These are phyloP conservation scores for Hypoxylon fragiforme DNA, from an alignment of 495 filamentous ascomycete species.

Conservation along the genomic window DNA sequence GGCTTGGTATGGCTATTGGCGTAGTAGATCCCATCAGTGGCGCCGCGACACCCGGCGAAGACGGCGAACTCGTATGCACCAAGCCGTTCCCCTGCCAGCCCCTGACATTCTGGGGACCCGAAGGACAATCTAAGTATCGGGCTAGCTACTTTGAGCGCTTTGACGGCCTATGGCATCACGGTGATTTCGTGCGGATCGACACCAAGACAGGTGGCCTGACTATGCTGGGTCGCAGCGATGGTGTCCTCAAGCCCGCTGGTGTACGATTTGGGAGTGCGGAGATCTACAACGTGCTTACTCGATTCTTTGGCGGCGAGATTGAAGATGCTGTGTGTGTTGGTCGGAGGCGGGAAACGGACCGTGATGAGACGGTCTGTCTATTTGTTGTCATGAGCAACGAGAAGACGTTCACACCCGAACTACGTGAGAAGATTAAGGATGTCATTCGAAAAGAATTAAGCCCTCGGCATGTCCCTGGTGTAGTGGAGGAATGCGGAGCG, in stretches of 20 bases:
- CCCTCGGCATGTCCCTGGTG: slow-evolving; percentile 79
- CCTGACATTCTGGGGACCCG: slow-evolving; percentile 78
- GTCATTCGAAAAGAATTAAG: slow-evolving; percentile 74
- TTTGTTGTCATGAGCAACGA: slow-evolving; percentile 76
- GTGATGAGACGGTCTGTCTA: slow-evolving; percentile 82
- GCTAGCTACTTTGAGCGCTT: slow-evolving; percentile 89
- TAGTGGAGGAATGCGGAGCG: slow-evolving; percentile 71
- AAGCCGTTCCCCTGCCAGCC: slow-evolving; percentile 90
- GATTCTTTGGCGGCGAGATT: slow-evolving; percentile 74
- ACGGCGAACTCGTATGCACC: slow-evolving; percentile 90
- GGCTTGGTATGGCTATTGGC: slow-evolving; percentile 86
- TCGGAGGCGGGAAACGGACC: slow-evolving; percentile 68
- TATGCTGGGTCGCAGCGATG: slow-evolving; percentile 79
- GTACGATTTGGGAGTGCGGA: slow-evolving; percentile 81
- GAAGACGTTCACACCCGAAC: slow-evolving; percentile 48
- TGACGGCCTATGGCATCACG: slow-evolving; percentile 82
- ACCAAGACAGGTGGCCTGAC: slow-evolving; percentile 72
- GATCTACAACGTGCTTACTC: slow-evolving; percentile 88
- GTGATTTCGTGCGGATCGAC: slow-evolving; percentile 85
- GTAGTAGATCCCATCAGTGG: slow-evolving; percentile 68
- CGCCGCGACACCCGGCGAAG: slow-evolving; percentile 59
- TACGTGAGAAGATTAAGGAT: slow-evolving; percentile 63
- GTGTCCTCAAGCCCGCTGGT: slow-evolving; percentile 76
- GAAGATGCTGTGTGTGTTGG: slow-evolving; percentile 88
- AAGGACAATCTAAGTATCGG: slow-evolving; percentile 72